phyloP scores from a whole-genome alignment of 768 basidiomycete species.

The Leccinum obscurum region DNA sequence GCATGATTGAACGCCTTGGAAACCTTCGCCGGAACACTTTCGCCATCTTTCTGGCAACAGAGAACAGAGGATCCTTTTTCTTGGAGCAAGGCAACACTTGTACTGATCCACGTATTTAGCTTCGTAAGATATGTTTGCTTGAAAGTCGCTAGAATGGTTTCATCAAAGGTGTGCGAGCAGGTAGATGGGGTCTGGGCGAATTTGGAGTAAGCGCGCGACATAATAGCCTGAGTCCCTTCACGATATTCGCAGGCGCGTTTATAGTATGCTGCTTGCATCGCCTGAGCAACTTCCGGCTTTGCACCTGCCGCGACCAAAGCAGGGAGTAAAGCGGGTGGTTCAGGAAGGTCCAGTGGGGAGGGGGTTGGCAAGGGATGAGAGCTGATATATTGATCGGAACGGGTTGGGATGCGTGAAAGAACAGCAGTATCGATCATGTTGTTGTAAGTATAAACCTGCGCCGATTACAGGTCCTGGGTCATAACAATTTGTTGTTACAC shows the following conservation, averaged over 20 bases:
- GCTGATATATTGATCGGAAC: conserved; percentile 3
- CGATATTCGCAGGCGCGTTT: conserved; percentile 4
- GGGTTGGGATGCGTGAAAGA: neutral
- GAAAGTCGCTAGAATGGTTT: conserved; percentile 4
- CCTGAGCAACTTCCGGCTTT: neutral
- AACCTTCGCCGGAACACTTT: neutral
- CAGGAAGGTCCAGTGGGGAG: conserved; percentile 5
- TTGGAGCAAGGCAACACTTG: neutral
- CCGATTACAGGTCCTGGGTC: no score
- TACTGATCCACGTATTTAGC: neutral
- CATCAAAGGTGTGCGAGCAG: neutral
- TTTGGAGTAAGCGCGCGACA: conserved; percentile 2
- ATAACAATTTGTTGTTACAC: no score
- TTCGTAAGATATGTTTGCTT: conserved; percentile 4
- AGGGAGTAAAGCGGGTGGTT: conserved; percentile 4
- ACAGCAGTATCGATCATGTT: no score
- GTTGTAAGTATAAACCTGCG: no score
- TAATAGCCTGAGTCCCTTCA: neutral
- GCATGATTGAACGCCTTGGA: neutral
- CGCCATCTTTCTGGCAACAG: neutral
- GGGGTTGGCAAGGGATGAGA: neutral
- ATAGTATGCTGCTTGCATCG: conserved; percentile 2
- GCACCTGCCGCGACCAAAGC: conserved; percentile 7
- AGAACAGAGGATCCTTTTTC: neutral
- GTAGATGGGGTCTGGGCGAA: conserved; percentile 4